phyloP scores from a whole-genome alignment of 345 rosid genomes.

The Eucalyptus camaldulensis region DNA sequence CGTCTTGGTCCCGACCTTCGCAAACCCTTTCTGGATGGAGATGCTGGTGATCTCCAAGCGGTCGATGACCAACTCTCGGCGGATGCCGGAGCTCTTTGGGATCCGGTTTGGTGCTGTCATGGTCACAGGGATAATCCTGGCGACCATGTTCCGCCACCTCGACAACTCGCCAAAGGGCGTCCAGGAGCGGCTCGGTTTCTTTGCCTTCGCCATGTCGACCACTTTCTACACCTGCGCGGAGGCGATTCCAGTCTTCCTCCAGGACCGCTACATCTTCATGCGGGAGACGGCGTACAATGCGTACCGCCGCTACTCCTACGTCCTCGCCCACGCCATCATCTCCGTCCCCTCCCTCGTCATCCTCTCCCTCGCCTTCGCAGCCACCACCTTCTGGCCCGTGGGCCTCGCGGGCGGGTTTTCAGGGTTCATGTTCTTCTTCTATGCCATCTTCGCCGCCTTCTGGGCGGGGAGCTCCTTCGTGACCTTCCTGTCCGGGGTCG shows the following conservation, averaged over 20 bases:
- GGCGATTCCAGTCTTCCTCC: slow-evolving; percentile 85
- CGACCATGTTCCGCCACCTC: slow-evolving; percentile 70
- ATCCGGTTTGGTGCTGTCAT: slow-evolving; percentile 70
- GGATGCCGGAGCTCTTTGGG: slow-evolving; percentile 78
- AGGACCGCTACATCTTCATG: slow-evolving; percentile 92
- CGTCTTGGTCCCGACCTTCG: slow-evolving; percentile 55
- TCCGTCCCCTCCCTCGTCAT: slow-evolving; percentile 54
- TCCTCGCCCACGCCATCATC: slow-evolving; percentile 67
- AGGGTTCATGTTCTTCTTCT: slow-evolving; percentile 72
- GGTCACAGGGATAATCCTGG: slow-evolving; percentile 77
- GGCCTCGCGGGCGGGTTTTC: slow-evolving; percentile 62
- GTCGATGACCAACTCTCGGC: slow-evolving; percentile 50
- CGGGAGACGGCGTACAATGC: slow-evolving; percentile 95
- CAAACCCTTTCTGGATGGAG: slow-evolving; percentile 80
- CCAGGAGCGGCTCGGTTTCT: slow-evolving; percentile 80
- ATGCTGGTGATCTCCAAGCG: slow-evolving; percentile 65
- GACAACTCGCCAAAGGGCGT: slow-evolving; percentile 80
- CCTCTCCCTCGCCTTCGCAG: slow-evolving; percentile 62
- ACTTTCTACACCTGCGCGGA: slow-evolving; percentile 95
- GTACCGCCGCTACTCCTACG: slow-evolving; percentile 82
- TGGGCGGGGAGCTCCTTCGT: slow-evolving; percentile 97
- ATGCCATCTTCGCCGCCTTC: slow-evolving; percentile 55
- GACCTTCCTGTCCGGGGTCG: slow-evolving; percentile 76
- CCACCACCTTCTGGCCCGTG: slow-evolving; percentile 66
- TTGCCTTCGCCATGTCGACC: slow-evolving; percentile 93